A percentile compares a stretch with the other conserved stretches of the same genome.
Conservation (phyloP, 441 rosid species). For the Viola pubescens region DNA sequence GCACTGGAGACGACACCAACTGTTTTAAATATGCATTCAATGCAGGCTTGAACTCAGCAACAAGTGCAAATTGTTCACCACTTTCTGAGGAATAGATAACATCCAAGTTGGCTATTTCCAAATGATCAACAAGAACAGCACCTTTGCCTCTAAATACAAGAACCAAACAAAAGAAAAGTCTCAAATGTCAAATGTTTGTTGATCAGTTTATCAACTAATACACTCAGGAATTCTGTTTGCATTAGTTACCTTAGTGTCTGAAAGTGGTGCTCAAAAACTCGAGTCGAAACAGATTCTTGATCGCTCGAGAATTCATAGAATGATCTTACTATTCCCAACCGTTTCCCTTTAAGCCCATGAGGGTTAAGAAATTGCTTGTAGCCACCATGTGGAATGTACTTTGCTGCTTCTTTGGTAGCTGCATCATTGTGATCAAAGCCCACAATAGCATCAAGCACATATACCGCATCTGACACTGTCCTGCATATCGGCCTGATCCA, state of each 20-base stretch:
- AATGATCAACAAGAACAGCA: conserved; percentile 39
- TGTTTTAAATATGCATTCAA: conserved; percentile 43
- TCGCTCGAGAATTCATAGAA: conserved; percentile 13
- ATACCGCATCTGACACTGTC: conserved; percentile 59
- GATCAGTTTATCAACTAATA: too few relatives aligned
- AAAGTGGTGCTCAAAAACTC: conserved; percentile 34
- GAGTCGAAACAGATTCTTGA: background rate
- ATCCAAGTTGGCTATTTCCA: conserved; percentile 34
- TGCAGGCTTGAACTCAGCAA: conserved; percentile 55
- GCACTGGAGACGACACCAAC: conserved; percentile 48
- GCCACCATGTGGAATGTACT: conserved; percentile 49
- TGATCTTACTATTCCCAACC: conserved; percentile 41
- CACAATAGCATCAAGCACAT: conserved; percentile 55
- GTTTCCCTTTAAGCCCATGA: conserved; percentile 43
- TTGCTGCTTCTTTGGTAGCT: conserved; percentile 34
- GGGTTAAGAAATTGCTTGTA: conserved; percentile 42
- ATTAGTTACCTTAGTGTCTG: conserved; percentile 35
- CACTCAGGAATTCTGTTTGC: background rate
- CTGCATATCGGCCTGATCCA: conserved; percentile 48
- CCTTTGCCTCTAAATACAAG: conserved; percentile 34
- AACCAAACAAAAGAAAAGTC: background rate
- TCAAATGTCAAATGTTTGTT: background rate
- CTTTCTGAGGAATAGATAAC: conserved; percentile 16
- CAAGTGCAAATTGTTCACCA: conserved; percentile 34
- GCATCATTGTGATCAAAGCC: conserved; percentile 46